Percentiles rank a stretch among this genome's conserved stretches.
These are phyloP conservation scores for Endoconidiophora polonica DNA, from an alignment of 2,329 filamentous ascomycete species.

Conservation along the genomic window DNA sequence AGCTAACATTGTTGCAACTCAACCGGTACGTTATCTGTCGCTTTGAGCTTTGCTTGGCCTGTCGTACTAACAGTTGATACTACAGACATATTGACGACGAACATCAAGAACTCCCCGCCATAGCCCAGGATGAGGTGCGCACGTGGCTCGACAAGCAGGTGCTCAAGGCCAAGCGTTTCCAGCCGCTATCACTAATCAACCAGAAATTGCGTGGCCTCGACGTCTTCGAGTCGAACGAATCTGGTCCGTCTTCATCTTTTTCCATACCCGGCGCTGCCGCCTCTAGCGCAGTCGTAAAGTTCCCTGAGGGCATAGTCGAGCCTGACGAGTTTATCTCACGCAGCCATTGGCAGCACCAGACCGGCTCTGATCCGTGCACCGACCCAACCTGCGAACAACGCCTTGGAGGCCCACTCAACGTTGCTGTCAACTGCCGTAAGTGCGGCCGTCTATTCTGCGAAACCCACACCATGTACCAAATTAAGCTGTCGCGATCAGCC, in stretches of 20 bases:
- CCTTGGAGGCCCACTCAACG: conserved; percentile 58
- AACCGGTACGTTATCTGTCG: conserved; percentile 40
- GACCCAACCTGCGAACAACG: conserved; percentile 74
- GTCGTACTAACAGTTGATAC: not conserved
- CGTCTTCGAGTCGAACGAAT: conserved; percentile 84
- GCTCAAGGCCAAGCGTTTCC: conserved; percentile 80
- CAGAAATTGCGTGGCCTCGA: conserved; percentile 86
- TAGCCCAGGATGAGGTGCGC: conserved; percentile 86
- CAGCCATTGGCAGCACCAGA: conserved; percentile 72
- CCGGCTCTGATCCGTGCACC: conserved; percentile 61
- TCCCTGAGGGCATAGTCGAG: conserved; percentile 36
- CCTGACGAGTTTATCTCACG: conserved; percentile 82
- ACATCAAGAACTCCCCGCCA: conserved; percentile 75
- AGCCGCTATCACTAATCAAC: conserved; percentile 78
- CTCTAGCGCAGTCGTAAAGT: conserved; percentile 21
- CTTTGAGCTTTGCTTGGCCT: not conserved
- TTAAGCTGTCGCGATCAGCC: conserved; percentile 84
- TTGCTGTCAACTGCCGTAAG: conserved; percentile 81
- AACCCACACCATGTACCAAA: conserved; percentile 98
- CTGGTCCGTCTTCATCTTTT: conserved; percentile 21
- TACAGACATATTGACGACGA: conserved; percentile 58
- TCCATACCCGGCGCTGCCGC: conserved; percentile 18
- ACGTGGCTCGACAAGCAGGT: conserved; percentile 96
- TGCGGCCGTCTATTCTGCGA: conserved; percentile 92
- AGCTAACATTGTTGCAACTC: conserved; percentile 83